Evolutionary conservation across 2,329 filamentous ascomycete genomes (phyloP).

Genomic region (Sordariomycetes sp.): DNA sequence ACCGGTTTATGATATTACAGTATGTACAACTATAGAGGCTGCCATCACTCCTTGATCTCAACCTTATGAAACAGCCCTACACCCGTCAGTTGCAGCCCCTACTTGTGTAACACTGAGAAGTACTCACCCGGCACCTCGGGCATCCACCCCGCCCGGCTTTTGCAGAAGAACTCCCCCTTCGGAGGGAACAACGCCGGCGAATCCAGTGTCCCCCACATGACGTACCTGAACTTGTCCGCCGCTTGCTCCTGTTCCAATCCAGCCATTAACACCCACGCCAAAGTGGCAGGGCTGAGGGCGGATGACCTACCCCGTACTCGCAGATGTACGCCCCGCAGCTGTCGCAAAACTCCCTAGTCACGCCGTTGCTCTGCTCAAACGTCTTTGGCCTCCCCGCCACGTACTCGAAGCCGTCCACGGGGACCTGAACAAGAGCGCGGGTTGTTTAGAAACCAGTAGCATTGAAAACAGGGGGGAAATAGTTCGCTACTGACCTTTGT

Average conservation of each 20-base stretch:
- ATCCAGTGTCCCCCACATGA: constrained; percentile 37
- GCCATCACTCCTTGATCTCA: too few relatives aligned
- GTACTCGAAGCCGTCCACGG: constrained; percentile 16
- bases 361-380: constrained; percentile 19
- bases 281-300: too few relatives aligned
- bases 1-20: too few relatives aligned
- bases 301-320: constrained; percentile 17
- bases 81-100: too few relatives aligned
- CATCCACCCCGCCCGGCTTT: constrained; percentile 35
- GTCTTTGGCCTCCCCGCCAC: constrained; percentile 13
- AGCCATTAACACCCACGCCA: too few relatives aligned
- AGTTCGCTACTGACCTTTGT: constrained; percentile 12
- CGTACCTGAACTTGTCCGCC: constrained; percentile 30
- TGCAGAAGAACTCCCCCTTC: constrained; percentile 46
- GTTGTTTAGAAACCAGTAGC: background rate
- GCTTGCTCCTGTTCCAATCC: constrained; percentile 23
- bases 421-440: constrained; percentile 9
- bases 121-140: constrained; percentile 29
- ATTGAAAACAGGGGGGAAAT: background rate
- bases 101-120: too few relatives aligned
- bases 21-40: too few relatives aligned
- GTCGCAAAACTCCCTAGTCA: constrained; percentile 19
- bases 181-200: constrained; percentile 34
- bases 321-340: constrained; percentile 19
- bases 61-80: too few relatives aligned